These are phyloP conservation scores for Pontederia paniculata DNA, from an alignment of 176 grass and related monocot genomes.

Conservation along the genomic window DNA sequence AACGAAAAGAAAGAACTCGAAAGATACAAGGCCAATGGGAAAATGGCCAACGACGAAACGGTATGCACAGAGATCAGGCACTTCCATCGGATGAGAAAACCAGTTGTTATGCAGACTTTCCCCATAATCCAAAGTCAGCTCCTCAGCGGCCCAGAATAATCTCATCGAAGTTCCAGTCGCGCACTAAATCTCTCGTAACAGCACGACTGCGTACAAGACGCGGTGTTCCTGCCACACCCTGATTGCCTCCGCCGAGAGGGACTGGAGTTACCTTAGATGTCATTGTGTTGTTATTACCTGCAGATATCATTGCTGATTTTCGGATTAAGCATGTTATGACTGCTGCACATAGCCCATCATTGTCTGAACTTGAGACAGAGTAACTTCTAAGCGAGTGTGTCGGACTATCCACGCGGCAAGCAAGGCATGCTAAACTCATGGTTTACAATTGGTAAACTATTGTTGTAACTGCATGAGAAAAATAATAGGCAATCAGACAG, in stretches of 20 bases:
- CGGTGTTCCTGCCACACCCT: conserved; percentile 33
- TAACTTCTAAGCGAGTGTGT: conserved; percentile 74
- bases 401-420: conserved; percentile 67
- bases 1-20: no score
- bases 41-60: no score
- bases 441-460: neutral
- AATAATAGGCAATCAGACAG: no score
- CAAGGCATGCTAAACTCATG: conserved; percentile 72
- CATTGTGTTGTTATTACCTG: conserved; percentile 22
- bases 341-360: conserved; percentile 42
- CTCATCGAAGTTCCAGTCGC: conserved; percentile 89
- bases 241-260: conserved; percentile 33
- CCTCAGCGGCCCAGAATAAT: conserved; percentile 40
- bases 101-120: no score
- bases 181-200: conserved; percentile 68
- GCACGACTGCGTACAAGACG: conserved; percentile 59
- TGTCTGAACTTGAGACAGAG: conserved; percentile 69
- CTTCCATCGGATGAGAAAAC: no score
- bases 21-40: no score
- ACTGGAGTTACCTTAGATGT: conserved; percentile 72
- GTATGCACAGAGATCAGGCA: no score
- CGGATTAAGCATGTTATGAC: conserved; percentile 42
- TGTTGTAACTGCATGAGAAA: no score
- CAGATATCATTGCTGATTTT: conserved; percentile 24
- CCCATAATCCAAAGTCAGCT: neutral